Conservation (phyloP, 768 basidiomycete species). For the Rhodotorula graminis region DNA sequence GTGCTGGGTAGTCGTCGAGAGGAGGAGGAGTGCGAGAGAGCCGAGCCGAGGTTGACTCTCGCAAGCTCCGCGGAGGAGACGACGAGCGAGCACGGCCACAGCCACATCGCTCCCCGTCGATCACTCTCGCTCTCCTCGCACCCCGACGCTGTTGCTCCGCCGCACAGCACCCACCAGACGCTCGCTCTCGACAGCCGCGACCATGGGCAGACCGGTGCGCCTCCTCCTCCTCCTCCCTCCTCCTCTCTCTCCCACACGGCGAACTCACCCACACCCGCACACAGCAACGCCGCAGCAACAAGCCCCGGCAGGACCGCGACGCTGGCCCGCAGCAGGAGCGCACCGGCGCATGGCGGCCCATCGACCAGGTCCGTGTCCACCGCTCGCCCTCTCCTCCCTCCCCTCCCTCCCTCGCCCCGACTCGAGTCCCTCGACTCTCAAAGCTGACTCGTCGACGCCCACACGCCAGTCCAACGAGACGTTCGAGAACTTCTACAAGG, state of each 20-base stretch:
- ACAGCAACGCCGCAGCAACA: not conserved
- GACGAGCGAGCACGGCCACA: too few relatives aligned
- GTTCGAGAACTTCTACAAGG: conserved; percentile 53
- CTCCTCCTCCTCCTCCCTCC: not conserved
- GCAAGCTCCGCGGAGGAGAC: too few relatives aligned
- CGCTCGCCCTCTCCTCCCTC: not conserved
- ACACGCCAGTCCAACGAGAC: conserved; percentile 41
- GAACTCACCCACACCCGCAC: not conserved
- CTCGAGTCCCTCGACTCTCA: too few relatives aligned
- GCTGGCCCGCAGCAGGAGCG: not conserved
- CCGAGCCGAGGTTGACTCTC: not conserved
- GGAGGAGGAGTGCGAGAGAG: too few relatives aligned
- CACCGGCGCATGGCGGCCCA: conserved; percentile 12
- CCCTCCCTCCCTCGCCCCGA: too few relatives aligned
- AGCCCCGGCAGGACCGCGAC: not conserved
- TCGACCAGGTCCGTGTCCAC: conserved; percentile 7
- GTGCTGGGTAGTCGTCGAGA: too few relatives aligned
- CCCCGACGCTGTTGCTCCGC: too few relatives aligned
- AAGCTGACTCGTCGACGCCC: too few relatives aligned
- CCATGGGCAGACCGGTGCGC: not conserved
- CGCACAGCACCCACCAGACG: too few relatives aligned
- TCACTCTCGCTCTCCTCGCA: not conserved
- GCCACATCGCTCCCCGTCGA: too few relatives aligned
- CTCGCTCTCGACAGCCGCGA: not conserved
- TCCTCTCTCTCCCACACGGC: not conserved